phyloP scores from a whole-genome alignment of 768 basidiomycete species.

The Xerocomellus dryophilus region DNA sequence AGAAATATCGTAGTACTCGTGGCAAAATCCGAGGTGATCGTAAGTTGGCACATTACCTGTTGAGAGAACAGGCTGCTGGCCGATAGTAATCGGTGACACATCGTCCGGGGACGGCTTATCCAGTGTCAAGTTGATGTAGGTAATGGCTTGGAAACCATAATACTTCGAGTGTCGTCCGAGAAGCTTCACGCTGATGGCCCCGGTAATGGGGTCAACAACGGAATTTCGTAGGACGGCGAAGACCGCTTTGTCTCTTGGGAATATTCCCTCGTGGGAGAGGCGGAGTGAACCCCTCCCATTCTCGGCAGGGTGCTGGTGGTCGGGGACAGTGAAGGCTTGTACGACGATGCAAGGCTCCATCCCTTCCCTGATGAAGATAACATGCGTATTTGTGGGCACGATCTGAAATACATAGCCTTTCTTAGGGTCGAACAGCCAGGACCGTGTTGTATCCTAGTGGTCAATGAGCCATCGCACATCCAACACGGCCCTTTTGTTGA shows the following conservation, averaged over 20 bases:
- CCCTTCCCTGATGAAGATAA: background rate
- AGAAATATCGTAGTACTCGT: background rate
- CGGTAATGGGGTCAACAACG: background rate
- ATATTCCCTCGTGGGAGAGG: background rate
- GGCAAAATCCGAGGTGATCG: background rate
- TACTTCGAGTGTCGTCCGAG: background rate
- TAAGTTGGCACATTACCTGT: no score
- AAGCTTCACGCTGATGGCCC: background rate
- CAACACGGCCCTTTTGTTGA: no score
- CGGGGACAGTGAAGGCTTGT: background rate
- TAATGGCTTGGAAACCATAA: background rate
- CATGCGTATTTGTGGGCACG: background rate
- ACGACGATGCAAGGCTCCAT: no score
- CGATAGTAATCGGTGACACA: no score
- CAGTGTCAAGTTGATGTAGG: background rate
- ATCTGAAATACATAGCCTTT: background rate
- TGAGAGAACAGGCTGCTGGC: no score
- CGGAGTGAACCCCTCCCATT: background rate
- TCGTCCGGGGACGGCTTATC: background rate
- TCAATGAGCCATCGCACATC: background rate
- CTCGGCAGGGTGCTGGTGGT: background rate
- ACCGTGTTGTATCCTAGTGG: background rate
- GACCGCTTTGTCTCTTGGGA: no score
- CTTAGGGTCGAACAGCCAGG: no score
- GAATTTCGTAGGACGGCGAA: background rate